Evolutionary conservation across 345 rosid species (phyloP).

Genomic region (Excoecaria cochinchinensis): DNA sequence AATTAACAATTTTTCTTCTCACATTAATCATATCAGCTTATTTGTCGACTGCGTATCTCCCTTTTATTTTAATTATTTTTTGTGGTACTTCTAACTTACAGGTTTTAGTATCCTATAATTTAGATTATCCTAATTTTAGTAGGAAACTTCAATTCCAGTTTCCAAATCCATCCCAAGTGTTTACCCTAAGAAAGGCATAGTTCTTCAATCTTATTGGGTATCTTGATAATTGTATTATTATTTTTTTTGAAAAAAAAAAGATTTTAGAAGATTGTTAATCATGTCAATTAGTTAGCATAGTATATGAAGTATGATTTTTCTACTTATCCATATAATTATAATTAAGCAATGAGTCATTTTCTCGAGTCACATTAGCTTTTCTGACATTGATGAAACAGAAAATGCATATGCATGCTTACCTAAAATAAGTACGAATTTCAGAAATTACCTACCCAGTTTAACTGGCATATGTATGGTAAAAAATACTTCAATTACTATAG

Average conservation of each 20-base stretch:
- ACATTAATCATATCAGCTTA: no score
- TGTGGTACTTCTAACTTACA: not conserved
- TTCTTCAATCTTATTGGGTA: not conserved
- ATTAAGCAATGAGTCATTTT: not conserved
- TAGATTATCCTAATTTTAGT: not conserved
- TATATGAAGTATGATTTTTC: not conserved
- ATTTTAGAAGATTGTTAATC: not conserved
- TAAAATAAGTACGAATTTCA: constrained; percentile 5
- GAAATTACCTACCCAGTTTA: not conserved
- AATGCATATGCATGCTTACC: not conserved
- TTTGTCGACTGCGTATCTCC: not conserved
- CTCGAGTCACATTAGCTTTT: not conserved
- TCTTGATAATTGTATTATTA: no score
- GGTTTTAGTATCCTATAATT: not conserved
- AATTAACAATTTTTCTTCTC: constrained; percentile 7
- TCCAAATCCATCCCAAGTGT: not conserved
- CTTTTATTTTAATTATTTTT: not conserved
- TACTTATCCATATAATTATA: not conserved
- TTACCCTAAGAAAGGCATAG: not conserved
- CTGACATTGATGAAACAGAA: constrained; percentile 6
- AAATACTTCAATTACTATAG: not conserved
- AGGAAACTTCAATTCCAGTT: not conserved
- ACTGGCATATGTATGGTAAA: not conserved
- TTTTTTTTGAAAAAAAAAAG: no score
- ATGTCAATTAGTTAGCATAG: no score